Base-by-base conservation (phyloP, 768 basidiomycete genomes). In the Termitomyces sp. region DNA sequence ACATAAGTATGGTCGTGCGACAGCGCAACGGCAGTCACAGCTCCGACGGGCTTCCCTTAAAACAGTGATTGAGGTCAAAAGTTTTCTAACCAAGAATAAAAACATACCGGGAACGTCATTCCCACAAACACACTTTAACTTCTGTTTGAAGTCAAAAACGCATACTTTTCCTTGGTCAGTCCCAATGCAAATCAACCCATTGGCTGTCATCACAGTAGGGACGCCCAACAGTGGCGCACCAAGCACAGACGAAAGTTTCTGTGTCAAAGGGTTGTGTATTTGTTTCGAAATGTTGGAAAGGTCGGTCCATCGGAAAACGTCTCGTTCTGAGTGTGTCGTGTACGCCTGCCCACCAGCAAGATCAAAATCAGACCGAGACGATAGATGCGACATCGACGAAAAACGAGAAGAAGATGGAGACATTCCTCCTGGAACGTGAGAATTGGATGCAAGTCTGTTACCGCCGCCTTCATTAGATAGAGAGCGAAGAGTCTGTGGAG, bases 1-100 rank as follows among this genome's bases (percentile, higher is more conserved):
- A 98, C 77, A 69, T 86, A 97, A 1, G 95, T 98, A 64, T 94
- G 92, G 68, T 99, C 97, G 64, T 92, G 86, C 9, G 95, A 97
- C 47, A 99, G 75, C 0, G 92, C 87, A 15, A 99, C 71, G 1
- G 95, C 90, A n/a, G 91, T 95, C 8, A 94, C 90, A 15, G 91
- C 71, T 20, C 93, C 92, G 10, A 86, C 72, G 3, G 73, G 71
- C 64, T 76, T 85, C 42, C 77, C 88, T 90, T 71, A 51, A 58
- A 39, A 45, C 24, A 33, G 39, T 58, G 57, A 59, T 69, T 65
- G 60, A 62, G 64, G 54, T 65, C 37, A 54, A 51, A 51, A 34
- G 49, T 1, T 34, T 22, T 47, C 46, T 36, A 51, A 15, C 39
- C 28, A 57, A 59, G 20, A 51, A 20, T 42, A 46, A 42, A 26